Conservation (phyloP, 1,139 yeast species). For the Suhomyces guaymorum region DNA sequence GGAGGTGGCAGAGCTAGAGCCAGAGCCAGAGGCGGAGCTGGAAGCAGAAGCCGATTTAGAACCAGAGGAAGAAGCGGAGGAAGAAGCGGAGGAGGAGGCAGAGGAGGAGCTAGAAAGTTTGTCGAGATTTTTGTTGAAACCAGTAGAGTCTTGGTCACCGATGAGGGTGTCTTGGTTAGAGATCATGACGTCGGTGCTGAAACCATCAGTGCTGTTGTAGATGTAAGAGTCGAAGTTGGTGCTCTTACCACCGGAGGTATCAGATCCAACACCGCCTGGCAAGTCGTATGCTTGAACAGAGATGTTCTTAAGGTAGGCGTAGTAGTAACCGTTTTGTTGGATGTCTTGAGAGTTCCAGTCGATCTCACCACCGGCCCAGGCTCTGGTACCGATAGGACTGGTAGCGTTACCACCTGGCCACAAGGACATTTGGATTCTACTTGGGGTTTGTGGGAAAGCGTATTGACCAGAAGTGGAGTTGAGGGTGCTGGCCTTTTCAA, state of each 20-base stretch:
- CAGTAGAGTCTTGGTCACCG: slow-evolving; percentile 61
- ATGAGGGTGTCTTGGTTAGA: slow-evolving; percentile 62
- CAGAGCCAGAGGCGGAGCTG: slow-evolving; percentile 1
- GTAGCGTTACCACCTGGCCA: slow-evolving; percentile 88
- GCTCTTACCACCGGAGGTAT: slow-evolving; percentile 41
- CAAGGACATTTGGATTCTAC: slow-evolving; percentile 78
- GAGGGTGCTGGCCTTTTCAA: slow-evolving; percentile 64
- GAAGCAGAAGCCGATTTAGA: slow-evolving; percentile 8
- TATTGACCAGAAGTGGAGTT: slow-evolving; percentile 61
- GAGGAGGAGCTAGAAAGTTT: slow-evolving; percentile 10
- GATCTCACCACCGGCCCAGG: slow-evolving; percentile 92
- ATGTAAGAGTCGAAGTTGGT: slow-evolving; percentile 50
- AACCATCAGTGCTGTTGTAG: slow-evolving; percentile 53
- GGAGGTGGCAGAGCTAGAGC: slow-evolving; percentile 1
- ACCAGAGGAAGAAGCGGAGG: slow-evolving; percentile 9
- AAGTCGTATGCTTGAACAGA: slow-evolving; percentile 68
- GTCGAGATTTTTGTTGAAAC: slow-evolving; percentile 57
- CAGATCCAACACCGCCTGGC: slow-evolving; percentile 47
- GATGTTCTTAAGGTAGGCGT: slow-evolving; percentile 61
- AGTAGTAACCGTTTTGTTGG: slow-evolving; percentile 73
- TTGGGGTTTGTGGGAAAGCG: slow-evolving; percentile 87
- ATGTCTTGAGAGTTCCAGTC: slow-evolving; percentile 83
- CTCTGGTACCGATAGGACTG: slow-evolving; percentile 73
- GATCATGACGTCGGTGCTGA: slow-evolving; percentile 50
- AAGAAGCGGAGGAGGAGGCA: slow-evolving; percentile 9